A percentile compares a stretch with the other conserved stretches of the same genome.
These are phyloP conservation scores for Neckera pumila DNA, from an alignment of 225 moss, liverwort and hornwort genomes.

Conservation along the genomic window DNA sequence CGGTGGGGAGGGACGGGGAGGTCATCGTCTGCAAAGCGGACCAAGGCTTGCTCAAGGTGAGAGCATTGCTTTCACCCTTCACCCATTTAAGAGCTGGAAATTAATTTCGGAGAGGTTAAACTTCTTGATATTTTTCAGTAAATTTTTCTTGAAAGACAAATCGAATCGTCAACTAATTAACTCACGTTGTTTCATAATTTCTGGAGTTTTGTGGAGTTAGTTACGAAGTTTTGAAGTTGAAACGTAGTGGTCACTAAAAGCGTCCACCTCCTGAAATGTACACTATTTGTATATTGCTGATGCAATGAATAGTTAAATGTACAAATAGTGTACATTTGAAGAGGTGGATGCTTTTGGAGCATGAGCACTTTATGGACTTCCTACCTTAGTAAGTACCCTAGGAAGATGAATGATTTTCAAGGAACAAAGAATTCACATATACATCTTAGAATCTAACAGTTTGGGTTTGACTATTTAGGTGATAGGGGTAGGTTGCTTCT, in stretches of 20 bases:
- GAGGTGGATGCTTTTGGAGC: neutral
- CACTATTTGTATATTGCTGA: neutral
- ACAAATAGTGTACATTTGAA: neutral
- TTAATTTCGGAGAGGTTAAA: too few relatives aligned
- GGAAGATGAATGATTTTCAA: neutral
- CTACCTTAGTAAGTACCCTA: too few relatives aligned
- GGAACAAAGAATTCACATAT: neutral
- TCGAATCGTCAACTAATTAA: neutral
- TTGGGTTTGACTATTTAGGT: neutral
- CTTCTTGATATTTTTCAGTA: neutral
- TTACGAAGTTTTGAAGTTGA: neutral
- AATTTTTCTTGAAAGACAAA: neutral
- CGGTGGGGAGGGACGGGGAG: conserved; percentile 16
- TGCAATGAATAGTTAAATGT: too few relatives aligned
- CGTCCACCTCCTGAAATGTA: neutral
- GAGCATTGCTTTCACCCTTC: neutral
- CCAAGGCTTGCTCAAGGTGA: conserved; percentile 44
- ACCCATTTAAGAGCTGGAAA: too few relatives aligned
- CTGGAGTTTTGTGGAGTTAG: neutral
- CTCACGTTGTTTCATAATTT: neutral
- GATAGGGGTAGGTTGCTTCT: neutral
- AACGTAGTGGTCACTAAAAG: neutral
- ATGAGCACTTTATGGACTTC: accelerated
- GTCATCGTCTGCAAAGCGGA: neutral
- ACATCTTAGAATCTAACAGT: neutral